A percentile compares a stretch with the other conserved stretches of the same genome.
Evolutionary conservation across 108 stramenopile genomes (phyloP).

Genomic region (Cyclostephanos invisitatus): DNA sequence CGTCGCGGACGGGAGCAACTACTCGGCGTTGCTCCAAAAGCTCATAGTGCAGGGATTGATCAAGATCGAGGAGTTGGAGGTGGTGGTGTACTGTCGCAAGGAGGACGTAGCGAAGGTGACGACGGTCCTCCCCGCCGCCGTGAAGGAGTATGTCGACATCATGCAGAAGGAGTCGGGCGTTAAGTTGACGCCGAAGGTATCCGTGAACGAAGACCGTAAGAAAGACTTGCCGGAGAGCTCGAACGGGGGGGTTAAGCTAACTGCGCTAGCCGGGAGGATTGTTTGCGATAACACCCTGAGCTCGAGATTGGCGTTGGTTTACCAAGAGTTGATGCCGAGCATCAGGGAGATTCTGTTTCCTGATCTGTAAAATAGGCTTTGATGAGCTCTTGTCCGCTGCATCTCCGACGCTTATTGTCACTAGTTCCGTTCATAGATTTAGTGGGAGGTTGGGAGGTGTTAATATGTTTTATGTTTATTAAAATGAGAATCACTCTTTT

Average conservation of each 20-base stretch:
- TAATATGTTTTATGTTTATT: not conserved
- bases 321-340: slow-evolving; percentile 92
- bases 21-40: slow-evolving; percentile 92
- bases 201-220: slow-evolving; percentile 69
- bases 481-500: not conserved
- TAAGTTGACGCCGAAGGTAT: slow-evolving; percentile 80
- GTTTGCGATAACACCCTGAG: slow-evolving; percentile 97
- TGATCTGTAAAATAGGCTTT: slow-evolving; percentile 46
- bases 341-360: slow-evolving; percentile 94
- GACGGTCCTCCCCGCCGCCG: slow-evolving; percentile 79
- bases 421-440: not conserved
- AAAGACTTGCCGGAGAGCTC: slow-evolving; percentile 75
- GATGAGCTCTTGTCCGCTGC: not conserved
- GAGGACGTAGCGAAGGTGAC: slow-evolving; percentile 85
- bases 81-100: slow-evolving; percentile 84
- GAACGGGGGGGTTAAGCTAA: slow-evolving; percentile 92
- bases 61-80: slow-evolving; percentile 98
- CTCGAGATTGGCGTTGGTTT: slow-evolving; percentile 86
- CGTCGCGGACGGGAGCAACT: slow-evolving; percentile 83
- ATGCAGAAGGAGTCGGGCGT: slow-evolving; percentile 90
- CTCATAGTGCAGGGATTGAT: slow-evolving; percentile 98
- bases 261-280: slow-evolving; percentile 91
- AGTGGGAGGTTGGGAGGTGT: not conserved
- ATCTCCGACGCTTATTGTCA: not conserved
- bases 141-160: slow-evolving; percentile 90